Evolutionary conservation across 1,284 basidiomycete species (phyloP), one percentile per base, ranked within the genome.

Genomic region (Sphaerobolus stellatus): DNA sequence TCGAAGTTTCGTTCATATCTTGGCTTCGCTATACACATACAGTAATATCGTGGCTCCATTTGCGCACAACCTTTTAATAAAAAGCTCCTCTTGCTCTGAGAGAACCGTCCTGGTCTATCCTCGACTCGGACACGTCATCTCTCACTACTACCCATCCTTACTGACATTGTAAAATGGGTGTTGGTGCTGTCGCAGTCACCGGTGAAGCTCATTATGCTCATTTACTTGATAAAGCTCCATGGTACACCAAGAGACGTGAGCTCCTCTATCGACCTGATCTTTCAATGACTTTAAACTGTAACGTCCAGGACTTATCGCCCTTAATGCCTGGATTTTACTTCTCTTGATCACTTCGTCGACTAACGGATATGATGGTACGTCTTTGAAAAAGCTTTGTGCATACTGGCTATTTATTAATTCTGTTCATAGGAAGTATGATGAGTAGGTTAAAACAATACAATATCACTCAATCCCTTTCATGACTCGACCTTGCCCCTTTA

Each of bases 341-440:
- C 54, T 62, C 51, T 55, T 63, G 13, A 62, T 65, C 50, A 65
- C 64, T 25, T 64, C 64, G 5, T 65, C 63, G 13, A 63, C 61
- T 16, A 64, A 64, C 54, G 63, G 63, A 11, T 65, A 61, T 50
- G 65, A 67, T 50, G 64, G 66, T 31, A 61, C 22, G 50, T 9
- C 7, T 51, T 20, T n/a, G 18, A 14, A 9, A 43, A 16, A 2
- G 25, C 9, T n/a, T 25, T 20, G 16, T 36, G 3, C 4, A 4
- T 43, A 51, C 22, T 31, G 20, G 8, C 45, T 47, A 11, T 34
- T 14, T 28, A 22, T 48, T 18, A 33, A 14, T 38, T 13, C 25
- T 24, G 7, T 18, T 51, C 16, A 16, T 29, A 51, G 50, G 36
- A 22, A 51, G 50, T 43, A 51, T 51, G 50, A 51, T 51, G 50